Evolutionary conservation across 257 asterid genomes (phyloP).

Genomic region (Catharanthus roseus): DNA sequence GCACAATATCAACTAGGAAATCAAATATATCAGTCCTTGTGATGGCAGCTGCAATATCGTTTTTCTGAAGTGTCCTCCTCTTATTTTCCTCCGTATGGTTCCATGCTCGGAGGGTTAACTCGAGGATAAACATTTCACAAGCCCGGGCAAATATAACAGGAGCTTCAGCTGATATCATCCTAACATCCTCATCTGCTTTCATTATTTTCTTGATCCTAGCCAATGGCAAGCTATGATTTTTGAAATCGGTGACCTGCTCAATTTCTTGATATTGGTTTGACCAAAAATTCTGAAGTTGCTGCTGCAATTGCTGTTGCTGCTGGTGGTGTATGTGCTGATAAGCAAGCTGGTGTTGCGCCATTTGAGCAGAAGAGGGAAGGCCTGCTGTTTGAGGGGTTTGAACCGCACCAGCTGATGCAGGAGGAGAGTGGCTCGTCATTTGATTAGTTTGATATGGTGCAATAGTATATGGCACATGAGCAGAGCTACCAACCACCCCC

Average conservation of each 20-base stretch:
- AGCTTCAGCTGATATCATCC: constrained; percentile 98
- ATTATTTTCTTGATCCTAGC: constrained; percentile 95
- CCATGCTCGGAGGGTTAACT: constrained; percentile 87
- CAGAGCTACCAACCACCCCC: constrained; percentile 54
- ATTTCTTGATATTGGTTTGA: constrained; percentile 70
- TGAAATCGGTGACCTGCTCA: constrained; percentile 72
- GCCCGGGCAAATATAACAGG: constrained; percentile 93
- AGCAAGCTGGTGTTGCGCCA: constrained; percentile 89
- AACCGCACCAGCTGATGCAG: constrained; percentile 49
- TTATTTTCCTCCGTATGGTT: constrained; percentile 96
- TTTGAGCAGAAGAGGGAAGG: constrained; percentile 67
- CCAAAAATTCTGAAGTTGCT: constrained; percentile 84
- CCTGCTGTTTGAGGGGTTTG: constrained; percentile 77
- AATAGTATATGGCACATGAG: constrained; percentile 57
- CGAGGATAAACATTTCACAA: constrained; percentile 98
- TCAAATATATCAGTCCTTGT: constrained; percentile 94
- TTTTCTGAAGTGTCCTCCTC: constrained; percentile 92
- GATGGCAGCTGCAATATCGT: constrained; percentile 95
- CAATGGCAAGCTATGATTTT: constrained; percentile 90
- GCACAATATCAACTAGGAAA: constrained; percentile 93
- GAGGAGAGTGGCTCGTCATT: constrained; percentile 51
- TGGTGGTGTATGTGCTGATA: constrained; percentile 96
- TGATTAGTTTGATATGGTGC: constrained; percentile 70
- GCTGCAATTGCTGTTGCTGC: constrained; percentile 88
- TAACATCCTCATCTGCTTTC: constrained; percentile 94